Evolutionary conservation across 2,329 filamentous ascomycete species (phyloP), one percentile per base, ranked within the genome.

Genomic region (Talaromyces sp.): DNA sequence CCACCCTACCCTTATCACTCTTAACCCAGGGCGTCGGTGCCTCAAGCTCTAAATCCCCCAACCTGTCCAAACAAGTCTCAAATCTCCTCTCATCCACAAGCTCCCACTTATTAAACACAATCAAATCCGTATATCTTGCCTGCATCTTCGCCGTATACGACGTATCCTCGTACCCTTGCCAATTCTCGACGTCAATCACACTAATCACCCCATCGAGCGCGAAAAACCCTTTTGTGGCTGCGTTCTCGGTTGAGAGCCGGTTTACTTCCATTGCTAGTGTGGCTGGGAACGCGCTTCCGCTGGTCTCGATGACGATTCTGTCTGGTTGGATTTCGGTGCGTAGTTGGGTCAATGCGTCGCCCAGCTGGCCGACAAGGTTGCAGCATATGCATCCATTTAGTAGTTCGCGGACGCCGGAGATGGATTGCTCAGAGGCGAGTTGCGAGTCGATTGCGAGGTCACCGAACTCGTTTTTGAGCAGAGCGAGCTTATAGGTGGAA

Each of bases 301-400:
- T 91, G 2, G 95, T 99, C 83, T 99, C 95, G 75, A 99, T 89
- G 61, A 99, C 87, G 77, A 99, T 95, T 63, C 95, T 87, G 75
- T 97, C 91, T 0, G 93, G 94, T 0, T 70, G 68, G 6, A 85
- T 80, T 43, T 84, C 80, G 31, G 81, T 77, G 60, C 86, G 85
- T 47, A 99, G 87, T 73, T 95, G 89, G 50, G 85, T 80, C 19
- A 99, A 87, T 1, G 94, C 93, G 57, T 90, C 88, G 66, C 87
- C 87, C 8, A 99, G 87, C 77, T 96, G 92, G 17, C 95, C 95
- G 67, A 99, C 94, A 31, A 98, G 89, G 76, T 98, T 98, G 82
- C 95, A 99, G 86, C 95, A 99, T 79, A 99, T 98, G 81, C 95
- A 98, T 70, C 94, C 95, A 77, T 97, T 96, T 62, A 99, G 89